phyloP scores from a whole-genome alignment of 2,329 filamentous ascomycete genomes.

The Aureobasidium sp. region DNA sequence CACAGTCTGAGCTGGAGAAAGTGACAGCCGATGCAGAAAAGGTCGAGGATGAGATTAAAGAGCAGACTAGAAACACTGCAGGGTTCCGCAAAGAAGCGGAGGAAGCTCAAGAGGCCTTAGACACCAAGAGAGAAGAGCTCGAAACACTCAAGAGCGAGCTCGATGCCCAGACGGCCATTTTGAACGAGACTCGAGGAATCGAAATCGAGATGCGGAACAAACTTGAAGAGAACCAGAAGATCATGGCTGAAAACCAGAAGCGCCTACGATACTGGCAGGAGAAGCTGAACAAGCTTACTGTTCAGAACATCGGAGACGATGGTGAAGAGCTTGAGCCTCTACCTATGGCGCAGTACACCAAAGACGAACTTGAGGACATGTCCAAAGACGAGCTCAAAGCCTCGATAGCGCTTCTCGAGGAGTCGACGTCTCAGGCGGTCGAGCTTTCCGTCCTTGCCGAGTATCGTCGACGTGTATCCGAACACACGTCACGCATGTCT shows the following conservation, averaged over 20 bases:
- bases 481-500: conserved; percentile 71
- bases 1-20: conserved; percentile 68
- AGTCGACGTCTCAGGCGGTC: conserved; percentile 77
- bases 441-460: conserved; percentile 84
- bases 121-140: conserved; percentile 73
- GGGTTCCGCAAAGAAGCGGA: conserved; percentile 67
- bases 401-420: conserved; percentile 59
- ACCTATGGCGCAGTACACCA: conserved; percentile 71
- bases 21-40: conserved; percentile 67
- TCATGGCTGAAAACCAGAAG: conserved; percentile 77
- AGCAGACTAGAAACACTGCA: conserved; percentile 68
- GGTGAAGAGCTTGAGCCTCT: conserved; percentile 50
- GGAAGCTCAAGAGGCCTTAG: conserved; percentile 70
- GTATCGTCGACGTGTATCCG: conserved; percentile 78
- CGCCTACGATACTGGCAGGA: conserved; percentile 80
- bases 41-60: conserved; percentile 69
- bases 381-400: conserved; percentile 57
- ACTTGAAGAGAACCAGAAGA: conserved; percentile 92
- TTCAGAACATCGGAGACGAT: conserved; percentile 64
- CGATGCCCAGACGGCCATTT: conserved; percentile 74
- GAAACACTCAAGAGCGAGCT: conserved; percentile 73
- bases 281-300: conserved; percentile 72
- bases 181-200: conserved; percentile 79
- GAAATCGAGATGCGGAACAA: conserved; percentile 99
- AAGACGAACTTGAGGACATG: conserved; percentile 59